phyloP scores from a whole-genome alignment of 1,139 yeast genomes.

The Yamadazyma epiphylla region DNA sequence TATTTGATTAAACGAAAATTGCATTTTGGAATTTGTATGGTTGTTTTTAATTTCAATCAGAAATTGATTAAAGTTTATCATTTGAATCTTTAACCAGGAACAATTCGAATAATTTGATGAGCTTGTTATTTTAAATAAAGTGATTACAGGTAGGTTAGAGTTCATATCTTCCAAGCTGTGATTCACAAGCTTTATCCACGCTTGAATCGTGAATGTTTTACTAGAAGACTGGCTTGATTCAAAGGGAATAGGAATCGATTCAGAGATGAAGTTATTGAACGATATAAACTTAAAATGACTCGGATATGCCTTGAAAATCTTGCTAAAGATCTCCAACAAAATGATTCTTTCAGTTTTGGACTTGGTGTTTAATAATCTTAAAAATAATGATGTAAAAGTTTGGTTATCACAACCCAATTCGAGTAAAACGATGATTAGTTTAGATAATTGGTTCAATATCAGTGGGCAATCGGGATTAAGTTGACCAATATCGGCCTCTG shows the following conservation, averaged over 20 bases:
- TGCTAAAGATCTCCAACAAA: conserved; percentile 23
- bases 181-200: conserved; percentile 34
- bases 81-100: conserved; percentile 23
- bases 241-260: conserved; percentile 24
- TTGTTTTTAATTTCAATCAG: conserved; percentile 26
- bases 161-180: conserved; percentile 6
- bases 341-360: conserved; percentile 13
- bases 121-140: conserved; percentile 25
- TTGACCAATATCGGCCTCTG: neutral
- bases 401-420: conserved; percentile 35
- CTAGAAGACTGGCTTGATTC: conserved; percentile 13
- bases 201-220: conserved; percentile 23
- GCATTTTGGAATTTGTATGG: conserved; percentile 22
- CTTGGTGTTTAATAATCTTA: conserved; percentile 13
- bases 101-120: conserved; percentile 12
- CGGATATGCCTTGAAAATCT: conserved; percentile 19
- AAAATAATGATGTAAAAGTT: conserved; percentile 17
- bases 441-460: conserved; percentile 16
- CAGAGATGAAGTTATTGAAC: conserved; percentile 17
- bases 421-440: conserved; percentile 24
- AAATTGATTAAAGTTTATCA: conserved; percentile 30
- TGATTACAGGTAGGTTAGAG: conserved; percentile 15
- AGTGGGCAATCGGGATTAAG: conserved; percentile 9
- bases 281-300: conserved; percentile 28
- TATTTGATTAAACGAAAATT: conserved; percentile 34